Conservation (phyloP, 768 basidiomycete species). For the Lactarius sp. region DNA sequence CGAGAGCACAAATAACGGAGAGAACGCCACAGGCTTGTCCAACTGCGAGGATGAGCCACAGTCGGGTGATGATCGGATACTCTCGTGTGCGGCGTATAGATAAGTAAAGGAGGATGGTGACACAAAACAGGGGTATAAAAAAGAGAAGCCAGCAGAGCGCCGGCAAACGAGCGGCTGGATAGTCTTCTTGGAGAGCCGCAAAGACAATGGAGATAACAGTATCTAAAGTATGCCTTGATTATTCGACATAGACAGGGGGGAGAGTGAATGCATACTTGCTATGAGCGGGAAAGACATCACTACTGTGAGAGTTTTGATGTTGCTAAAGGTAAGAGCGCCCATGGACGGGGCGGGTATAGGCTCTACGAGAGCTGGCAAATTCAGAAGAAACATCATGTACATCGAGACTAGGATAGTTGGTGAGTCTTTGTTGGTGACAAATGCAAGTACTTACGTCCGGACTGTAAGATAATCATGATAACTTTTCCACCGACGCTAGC, state of each 20-base stretch:
- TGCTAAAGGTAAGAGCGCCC: not conserved
- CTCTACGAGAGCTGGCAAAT: constrained; percentile 18
- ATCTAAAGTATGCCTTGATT: not conserved
- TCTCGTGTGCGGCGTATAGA: constrained; percentile 13
- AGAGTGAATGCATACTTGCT: not conserved
- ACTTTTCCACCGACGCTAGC: constrained; percentile 8
- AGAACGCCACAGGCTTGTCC: constrained; percentile 18
- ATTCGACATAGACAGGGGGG: not conserved
- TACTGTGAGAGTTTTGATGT: constrained; percentile 10
- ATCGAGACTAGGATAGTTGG: constrained; percentile 7
- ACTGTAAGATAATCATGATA: constrained; percentile 8
- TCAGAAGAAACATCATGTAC: constrained; percentile 17
- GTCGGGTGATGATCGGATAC: constrained; percentile 12
- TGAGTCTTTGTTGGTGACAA: not conserved
- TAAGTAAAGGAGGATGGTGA: constrained; percentile 18
- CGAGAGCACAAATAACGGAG: constrained; percentile 8
- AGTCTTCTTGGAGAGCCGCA: constrained; percentile 20
- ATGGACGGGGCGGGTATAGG: constrained; percentile 10
- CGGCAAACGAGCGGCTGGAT: constrained; percentile 15
- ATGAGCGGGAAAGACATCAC: constrained; percentile 15
- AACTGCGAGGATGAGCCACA: constrained; percentile 20
- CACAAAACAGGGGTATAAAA: constrained; percentile 21
- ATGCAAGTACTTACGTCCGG: constrained; percentile 12
- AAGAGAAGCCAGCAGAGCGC: constrained; percentile 21
- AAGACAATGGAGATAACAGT: constrained; percentile 18